Base-by-base conservation (phyloP, 257 asterid genomes). In the Orobanche coerulescens region DNA sequence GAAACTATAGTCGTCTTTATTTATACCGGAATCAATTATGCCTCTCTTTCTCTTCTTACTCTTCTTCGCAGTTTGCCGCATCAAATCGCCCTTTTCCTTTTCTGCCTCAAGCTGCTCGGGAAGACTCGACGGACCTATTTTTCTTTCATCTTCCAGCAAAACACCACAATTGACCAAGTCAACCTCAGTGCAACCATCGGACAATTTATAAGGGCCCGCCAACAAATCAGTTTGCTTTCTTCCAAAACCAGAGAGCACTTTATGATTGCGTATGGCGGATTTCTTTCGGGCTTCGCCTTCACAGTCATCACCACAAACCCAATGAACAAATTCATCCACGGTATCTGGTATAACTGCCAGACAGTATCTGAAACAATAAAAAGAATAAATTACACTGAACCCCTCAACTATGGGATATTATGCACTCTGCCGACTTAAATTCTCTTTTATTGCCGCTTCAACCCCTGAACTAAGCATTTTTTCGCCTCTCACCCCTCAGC, bases 231-330 rank as follows among this genome's bases (percentile, higher is more conserved):
- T 52, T 34, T 75, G 34, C 34, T 72, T 42, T 1, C 1, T 37
- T 36, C 8, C 49, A 44, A 40, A 43, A 22, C 40, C 30, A 26
- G 53, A 50, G 4, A 46, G 47, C 31, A 58, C 39, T 22, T 56
- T 0, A 22, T 10, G n/a, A 43, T 61, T 15, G 4, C 0, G 12
- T 7, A 16, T 15, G 23, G 22, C 2, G 11, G 39, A 10, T 36
- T 28, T 58, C 14, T 43, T 25, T 63, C 8, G 50, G 40, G 6
- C 33, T 53, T 39, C 57, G 15, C 6, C 62, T 33, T 72, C 61
- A 69, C 95, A 85, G 39, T 69, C 74, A n/a, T 81, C 95, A 71
- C 96, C 95, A 72, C 96, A 88, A 52, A 60, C 47, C 96, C 96
- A 88, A 57, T 14, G 33, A 49, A 88, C 88, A 40, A 67, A 68